phyloP scores from a whole-genome alignment of 2,329 filamentous ascomycete species.

The Penicillium sp. region DNA sequence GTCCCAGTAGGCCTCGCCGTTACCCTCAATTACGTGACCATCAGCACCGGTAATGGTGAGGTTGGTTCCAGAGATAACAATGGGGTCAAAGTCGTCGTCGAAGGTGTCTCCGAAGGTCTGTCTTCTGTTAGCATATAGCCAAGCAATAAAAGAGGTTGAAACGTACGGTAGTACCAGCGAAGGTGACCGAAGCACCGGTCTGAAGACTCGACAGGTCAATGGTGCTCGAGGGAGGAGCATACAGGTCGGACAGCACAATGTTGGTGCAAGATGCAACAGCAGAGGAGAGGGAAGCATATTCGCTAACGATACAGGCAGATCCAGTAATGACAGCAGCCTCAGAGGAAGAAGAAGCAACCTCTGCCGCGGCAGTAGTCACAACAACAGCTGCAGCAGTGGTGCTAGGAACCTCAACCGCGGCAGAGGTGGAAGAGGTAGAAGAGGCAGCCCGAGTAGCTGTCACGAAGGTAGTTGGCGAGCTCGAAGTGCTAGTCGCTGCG shows the following conservation, averaged over 20 bases:
- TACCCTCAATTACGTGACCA: slow-evolving; percentile 40
- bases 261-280: slow-evolving; percentile 43
- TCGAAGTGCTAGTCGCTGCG: background rate
- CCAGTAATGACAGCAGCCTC: slow-evolving; percentile 1
- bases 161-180: slow-evolving; percentile 37
- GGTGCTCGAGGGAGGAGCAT: slow-evolving; percentile 38
- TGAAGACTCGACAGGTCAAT: slow-evolving; percentile 44
- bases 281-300: slow-evolving; percentile 33
- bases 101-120: slow-evolving; percentile 38
- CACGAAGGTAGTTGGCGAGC: slow-evolving; percentile 7
- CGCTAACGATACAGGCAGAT: slow-evolving; percentile 12
- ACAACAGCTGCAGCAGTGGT: background rate
- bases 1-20: slow-evolving; percentile 47
- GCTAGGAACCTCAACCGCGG: background rate
- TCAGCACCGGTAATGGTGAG: slow-evolving; percentile 41
- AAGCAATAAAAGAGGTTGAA: background rate
- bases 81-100: slow-evolving; percentile 40
- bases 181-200: slow-evolving; percentile 44
- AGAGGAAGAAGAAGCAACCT: background rate
- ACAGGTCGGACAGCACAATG: slow-evolving; percentile 44
- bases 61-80: slow-evolving; percentile 40
- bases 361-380: slow-evolving; percentile 1
- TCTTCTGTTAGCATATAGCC: background rate
- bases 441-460: slow-evolving; percentile 4
- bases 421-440: background rate